These are phyloP conservation scores for Aspergillus texensis DNA, from an alignment of 2,329 filamentous ascomycete genomes.

Conservation along the genomic window DNA sequence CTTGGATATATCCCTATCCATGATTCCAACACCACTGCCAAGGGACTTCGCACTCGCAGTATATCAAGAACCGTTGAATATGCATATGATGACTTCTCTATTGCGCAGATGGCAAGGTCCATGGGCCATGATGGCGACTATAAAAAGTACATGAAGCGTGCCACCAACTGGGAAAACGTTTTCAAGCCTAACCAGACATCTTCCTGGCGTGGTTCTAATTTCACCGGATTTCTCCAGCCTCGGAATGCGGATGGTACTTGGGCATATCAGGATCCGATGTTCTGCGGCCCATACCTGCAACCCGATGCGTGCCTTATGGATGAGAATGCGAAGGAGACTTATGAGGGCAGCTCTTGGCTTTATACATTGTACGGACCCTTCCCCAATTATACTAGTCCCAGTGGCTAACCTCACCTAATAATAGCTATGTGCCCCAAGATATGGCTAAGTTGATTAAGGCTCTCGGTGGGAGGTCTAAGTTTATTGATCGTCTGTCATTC, in stretches of 20 bases:
- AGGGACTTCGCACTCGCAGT: constrained; percentile 70
- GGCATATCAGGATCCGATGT: constrained; percentile 68
- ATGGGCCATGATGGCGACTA: constrained; percentile 59
- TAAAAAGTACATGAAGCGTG: constrained; percentile 61
- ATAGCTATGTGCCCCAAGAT: constrained; percentile 57
- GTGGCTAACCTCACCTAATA: background rate
- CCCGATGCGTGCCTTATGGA: constrained; percentile 56
- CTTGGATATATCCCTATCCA: constrained; percentile 72
- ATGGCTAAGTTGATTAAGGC: constrained; percentile 59
- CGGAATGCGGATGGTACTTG: constrained; percentile 68
- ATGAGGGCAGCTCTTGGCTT: constrained; percentile 72
- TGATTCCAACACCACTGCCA: constrained; percentile 66
- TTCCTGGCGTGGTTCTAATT: constrained; percentile 61
- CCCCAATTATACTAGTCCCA: background rate
- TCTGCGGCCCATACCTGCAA: constrained; percentile 62
- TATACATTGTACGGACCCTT: constrained; percentile 65
- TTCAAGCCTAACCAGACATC: constrained; percentile 65
- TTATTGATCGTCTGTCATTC: constrained; percentile 63
- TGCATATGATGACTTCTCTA: constrained; percentile 74
- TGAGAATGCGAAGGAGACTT: constrained; percentile 64
- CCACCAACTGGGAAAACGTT: constrained; percentile 69
- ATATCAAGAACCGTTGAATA: constrained; percentile 77
- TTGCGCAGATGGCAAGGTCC: constrained; percentile 62
- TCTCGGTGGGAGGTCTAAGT: constrained; percentile 60
- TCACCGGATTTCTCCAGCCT: constrained; percentile 71